Percentiles rank a stretch among this genome's conserved stretches.
Conservation (phyloP, 176 grass and related monocot species). For the Lolium perenne region DNA sequence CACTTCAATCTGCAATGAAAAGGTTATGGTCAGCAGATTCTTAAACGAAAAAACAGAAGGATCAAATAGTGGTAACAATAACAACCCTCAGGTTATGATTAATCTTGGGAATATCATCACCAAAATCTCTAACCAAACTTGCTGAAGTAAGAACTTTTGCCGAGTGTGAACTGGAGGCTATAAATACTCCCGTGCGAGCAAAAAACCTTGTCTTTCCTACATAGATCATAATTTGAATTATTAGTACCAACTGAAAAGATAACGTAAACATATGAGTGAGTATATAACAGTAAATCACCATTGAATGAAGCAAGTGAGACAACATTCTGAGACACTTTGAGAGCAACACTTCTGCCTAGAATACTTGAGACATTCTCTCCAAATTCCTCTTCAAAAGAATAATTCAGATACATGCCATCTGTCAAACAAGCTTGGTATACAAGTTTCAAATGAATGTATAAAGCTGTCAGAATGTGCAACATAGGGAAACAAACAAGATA, state of each 20-base stretch:
- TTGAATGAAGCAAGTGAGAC: slow-evolving; percentile 17
- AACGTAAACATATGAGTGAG: not conserved
- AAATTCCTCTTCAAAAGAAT: not conserved
- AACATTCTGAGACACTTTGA: not conserved
- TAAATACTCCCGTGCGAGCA: not conserved
- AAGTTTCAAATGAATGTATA: not conserved
- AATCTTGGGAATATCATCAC: not conserved
- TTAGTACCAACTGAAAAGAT: not conserved
- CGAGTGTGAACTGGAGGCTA: not conserved
- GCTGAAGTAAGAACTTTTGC: slow-evolving; percentile 9
- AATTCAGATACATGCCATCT: not conserved
- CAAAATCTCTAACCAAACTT: slow-evolving; percentile 6
- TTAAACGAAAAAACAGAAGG: not conserved
- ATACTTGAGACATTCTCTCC: not conserved
- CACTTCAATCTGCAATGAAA: slow-evolving; percentile 9
- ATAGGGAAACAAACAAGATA: not conserved
- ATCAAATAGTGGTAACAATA: not conserved
- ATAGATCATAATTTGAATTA: slow-evolving; percentile 1
- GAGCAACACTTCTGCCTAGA: not conserved
- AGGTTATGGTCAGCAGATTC: not conserved
- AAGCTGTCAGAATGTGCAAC: slow-evolving; percentile 1
- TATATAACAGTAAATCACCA: not conserved
- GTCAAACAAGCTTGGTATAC: not conserved
- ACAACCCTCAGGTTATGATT: not conserved
- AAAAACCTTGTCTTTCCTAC: slow-evolving; percentile 11